Conservation (phyloP, 169 alveolate genomes). For the Cryptosporidium tyzzeri region DNA sequence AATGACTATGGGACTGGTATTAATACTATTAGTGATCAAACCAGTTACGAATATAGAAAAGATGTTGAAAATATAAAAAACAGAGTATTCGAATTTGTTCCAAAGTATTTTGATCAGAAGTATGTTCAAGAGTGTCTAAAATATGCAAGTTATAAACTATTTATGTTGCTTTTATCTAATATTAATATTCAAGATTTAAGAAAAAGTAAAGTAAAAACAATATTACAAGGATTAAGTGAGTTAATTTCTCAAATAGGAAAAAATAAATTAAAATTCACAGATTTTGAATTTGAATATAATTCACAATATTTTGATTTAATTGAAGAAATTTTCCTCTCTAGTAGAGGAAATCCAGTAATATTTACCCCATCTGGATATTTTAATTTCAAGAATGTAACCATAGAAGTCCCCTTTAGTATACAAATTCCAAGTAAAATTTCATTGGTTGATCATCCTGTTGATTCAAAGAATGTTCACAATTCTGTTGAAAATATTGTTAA, state of each 20-base stretch:
- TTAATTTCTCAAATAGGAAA: neutral
- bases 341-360: constrained; percentile 4
- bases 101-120: neutral
- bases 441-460: constrained; percentile 47
- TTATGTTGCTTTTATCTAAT: neutral
- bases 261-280: neutral
- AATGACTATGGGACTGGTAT: too few relatives aligned
- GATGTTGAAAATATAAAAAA: neutral
- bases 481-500: constrained; percentile 17
- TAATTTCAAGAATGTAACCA: constrained; percentile 18
- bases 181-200: neutral
- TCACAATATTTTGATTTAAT: neutral
- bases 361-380: constrained; percentile 74
- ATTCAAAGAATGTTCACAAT: constrained; percentile 13
- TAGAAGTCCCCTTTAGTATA: constrained; percentile 12
- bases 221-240: neutral
- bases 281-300: neutral
- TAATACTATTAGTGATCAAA: too few relatives aligned
- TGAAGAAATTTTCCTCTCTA: constrained; percentile 5
- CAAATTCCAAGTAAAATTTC: constrained; percentile 31
- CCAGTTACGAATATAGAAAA: neutral
- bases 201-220: neutral
- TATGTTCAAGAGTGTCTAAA: constrained; percentile 37
- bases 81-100: neutral
- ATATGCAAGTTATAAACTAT: constrained; percentile 11